Evolutionary conservation across 164 flowering plant species (phyloP).

Genomic region (Vitis vinifera): DNA sequence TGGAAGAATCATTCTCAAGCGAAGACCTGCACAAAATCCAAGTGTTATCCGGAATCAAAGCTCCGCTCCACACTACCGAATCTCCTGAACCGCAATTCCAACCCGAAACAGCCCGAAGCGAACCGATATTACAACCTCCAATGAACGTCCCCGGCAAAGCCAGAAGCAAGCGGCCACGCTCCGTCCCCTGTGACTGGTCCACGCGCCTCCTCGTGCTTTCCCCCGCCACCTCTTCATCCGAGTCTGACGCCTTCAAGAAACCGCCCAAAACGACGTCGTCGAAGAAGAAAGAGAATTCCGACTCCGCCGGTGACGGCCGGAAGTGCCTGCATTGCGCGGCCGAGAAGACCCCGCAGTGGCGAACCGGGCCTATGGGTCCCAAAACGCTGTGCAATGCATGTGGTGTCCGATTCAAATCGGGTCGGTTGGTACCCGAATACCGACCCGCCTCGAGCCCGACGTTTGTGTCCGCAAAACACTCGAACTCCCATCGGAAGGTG

Average conservation of each 20-base stretch:
- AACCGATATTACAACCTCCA: slow-evolving; percentile 46
- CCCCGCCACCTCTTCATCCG: slow-evolving; percentile 31
- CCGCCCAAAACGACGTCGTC: slow-evolving; percentile 16
- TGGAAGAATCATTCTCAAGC: slow-evolving; percentile 85
- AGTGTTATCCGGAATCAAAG: neutral
- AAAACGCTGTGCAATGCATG: slow-evolving; percentile 93
- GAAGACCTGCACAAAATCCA: slow-evolving; percentile 48
- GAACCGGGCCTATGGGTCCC: slow-evolving; percentile 96
- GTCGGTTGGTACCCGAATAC: slow-evolving; percentile 92
- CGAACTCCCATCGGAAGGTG: slow-evolving; percentile 92
- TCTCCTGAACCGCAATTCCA: slow-evolving; percentile 34
- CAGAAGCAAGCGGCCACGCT: slow-evolving; percentile 88
- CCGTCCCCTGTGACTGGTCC: slow-evolving; percentile 78
- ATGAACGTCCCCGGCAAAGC: slow-evolving; percentile 79
- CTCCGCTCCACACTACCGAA: slow-evolving; percentile 32
- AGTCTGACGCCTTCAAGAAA: slow-evolving; percentile 17
- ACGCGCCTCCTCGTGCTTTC: slow-evolving; percentile 63
- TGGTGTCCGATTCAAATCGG: slow-evolving; percentile 92
- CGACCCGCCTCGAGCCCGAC: slow-evolving; percentile 95
- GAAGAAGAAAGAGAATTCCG: slow-evolving; percentile 27
- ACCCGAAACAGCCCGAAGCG: slow-evolving; percentile 14
- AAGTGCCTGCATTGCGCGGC: slow-evolving; percentile 83
- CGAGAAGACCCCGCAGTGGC: slow-evolving; percentile 96
- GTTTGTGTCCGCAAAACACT: slow-evolving; percentile 67
- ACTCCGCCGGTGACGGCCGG: slow-evolving; percentile 32